Evolutionary conservation across 2,329 filamentous ascomycete genomes (phyloP).

Genomic region (Exophiala sp.): DNA sequence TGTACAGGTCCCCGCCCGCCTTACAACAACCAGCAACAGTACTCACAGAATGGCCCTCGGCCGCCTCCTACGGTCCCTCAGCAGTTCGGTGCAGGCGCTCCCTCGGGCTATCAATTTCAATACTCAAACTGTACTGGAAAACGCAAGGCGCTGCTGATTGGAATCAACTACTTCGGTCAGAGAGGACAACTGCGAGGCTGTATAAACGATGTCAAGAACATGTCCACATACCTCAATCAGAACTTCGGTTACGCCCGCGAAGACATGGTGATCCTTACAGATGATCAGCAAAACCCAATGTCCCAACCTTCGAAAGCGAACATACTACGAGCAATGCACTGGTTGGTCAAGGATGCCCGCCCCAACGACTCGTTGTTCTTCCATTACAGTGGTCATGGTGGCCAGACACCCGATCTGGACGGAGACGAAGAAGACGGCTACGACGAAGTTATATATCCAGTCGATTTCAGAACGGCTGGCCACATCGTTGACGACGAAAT

Average conservation of each 20-base stretch:
- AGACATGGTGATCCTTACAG: slow-evolving; percentile 95
- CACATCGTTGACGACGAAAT: slow-evolving; percentile 78
- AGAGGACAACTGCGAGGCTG: slow-evolving; percentile 86
- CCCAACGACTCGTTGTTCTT: slow-evolving; percentile 96
- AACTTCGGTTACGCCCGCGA: slow-evolving; percentile 90
- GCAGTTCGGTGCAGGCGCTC: slow-evolving; percentile 75
- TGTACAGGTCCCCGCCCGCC: slow-evolving; percentile 18
- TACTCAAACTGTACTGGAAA: slow-evolving; percentile 88
- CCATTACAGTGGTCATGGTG: slow-evolving; percentile 79
- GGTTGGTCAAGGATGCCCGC: slow-evolving; percentile 88
- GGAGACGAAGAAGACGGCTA: slow-evolving; percentile 75
- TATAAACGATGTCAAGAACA: slow-evolving; percentile 97
- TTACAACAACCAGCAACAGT: slow-evolving; percentile 13
- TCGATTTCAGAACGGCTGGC: slow-evolving; percentile 66
- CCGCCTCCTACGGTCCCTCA: slow-evolving; percentile 66
- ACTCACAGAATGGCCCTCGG: slow-evolving; percentile 53
- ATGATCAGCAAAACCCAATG: slow-evolving; percentile 96
- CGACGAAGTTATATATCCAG: slow-evolving; percentile 76
- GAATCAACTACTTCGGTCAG: slow-evolving; percentile 96
- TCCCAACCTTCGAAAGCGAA: slow-evolving; percentile 95
- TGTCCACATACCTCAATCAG: slow-evolving; percentile 85
- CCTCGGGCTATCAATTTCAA: slow-evolving; percentile 75
- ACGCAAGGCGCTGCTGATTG: slow-evolving; percentile 84
- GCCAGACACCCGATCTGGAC: slow-evolving; percentile 69
- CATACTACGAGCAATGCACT: slow-evolving; percentile 93